Conservation (phyloP, 805 yeast species). For the Dipodascus geniculatus region DNA sequence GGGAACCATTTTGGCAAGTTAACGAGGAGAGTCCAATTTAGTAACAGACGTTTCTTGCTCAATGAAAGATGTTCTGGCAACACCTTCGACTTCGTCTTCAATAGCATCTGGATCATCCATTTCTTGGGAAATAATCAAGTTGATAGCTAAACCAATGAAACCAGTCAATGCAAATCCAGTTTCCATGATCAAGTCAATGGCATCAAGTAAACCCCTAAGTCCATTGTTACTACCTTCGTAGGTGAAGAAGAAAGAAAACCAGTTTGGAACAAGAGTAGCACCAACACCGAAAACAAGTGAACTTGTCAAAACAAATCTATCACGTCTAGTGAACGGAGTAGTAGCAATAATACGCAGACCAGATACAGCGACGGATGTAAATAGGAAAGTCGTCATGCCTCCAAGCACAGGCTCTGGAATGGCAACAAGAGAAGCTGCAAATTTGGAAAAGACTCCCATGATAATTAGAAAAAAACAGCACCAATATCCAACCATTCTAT, state of each 20-base stretch:
- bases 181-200: conserved; percentile 58
- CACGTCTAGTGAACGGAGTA: conserved; percentile 50
- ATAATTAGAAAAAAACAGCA: conserved; percentile 67
- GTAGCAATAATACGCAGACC: conserved; percentile 55
- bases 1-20: too few species aligned
- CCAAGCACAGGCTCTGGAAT: conserved; percentile 75
- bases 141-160: conserved; percentile 47
- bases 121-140: conserved; percentile 52
- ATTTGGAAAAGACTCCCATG: conserved; percentile 82
- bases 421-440: conserved; percentile 79
- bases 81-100: not conserved
- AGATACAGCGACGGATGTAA: conserved; percentile 65
- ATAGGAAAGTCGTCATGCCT: conserved; percentile 75
- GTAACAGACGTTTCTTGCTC: not conserved
- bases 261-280: conserved; percentile 47
- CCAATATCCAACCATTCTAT: conserved; percentile 70
- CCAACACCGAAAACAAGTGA: conserved; percentile 57
- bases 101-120: conserved; percentile 14
- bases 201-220: conserved; percentile 51
- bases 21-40: not conserved
- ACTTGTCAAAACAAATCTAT: conserved; percentile 59
- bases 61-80: not conserved
- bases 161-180: conserved; percentile 70
- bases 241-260: conserved; percentile 57
- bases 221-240: conserved; percentile 49